A percentile compares a stretch with the other conserved stretches of the same genome.
Conservation (phyloP, 495 filamentous ascomycete genomes). For the Neurospora sp. region DNA sequence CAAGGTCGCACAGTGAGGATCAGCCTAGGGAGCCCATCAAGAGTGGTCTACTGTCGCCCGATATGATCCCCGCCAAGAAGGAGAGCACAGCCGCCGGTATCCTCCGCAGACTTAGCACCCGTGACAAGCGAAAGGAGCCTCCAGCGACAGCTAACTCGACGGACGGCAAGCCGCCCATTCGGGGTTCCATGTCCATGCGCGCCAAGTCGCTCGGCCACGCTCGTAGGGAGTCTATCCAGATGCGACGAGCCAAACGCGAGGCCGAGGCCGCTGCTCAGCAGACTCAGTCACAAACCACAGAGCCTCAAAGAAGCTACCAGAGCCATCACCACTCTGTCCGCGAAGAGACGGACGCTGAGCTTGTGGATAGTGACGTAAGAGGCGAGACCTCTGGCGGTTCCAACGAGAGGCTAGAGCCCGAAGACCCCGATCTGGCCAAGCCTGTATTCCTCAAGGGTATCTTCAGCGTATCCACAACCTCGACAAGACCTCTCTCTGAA, state of each 20-base stretch:
- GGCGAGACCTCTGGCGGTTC: constrained; percentile 40
- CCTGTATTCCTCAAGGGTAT: constrained; percentile 95
- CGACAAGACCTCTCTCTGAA: constrained; percentile 71
- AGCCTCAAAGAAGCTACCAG: constrained; percentile 18
- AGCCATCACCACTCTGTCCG: constrained; percentile 56
- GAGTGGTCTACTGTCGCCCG: constrained; percentile 55
- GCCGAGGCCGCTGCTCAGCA: constrained; percentile 33
- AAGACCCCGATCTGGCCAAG: constrained; percentile 59
- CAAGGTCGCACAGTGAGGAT: constrained; percentile 91
- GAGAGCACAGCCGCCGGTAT: constrained; percentile 83
- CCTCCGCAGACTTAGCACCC: constrained; percentile 81
- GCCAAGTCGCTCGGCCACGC: constrained; percentile 89
- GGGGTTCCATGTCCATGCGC: constrained; percentile 52
- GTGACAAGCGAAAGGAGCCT: constrained; percentile 54
- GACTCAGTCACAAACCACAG: constrained; percentile 6
- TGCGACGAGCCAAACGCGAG: constrained; percentile 51
- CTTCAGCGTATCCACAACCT: constrained; percentile 95
- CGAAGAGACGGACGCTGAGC: constrained; percentile 66
- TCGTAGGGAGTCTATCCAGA: constrained; percentile 82
- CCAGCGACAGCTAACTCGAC: constrained; percentile 33
- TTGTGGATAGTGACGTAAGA: constrained; percentile 25
- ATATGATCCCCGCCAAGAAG: constrained; percentile 59
- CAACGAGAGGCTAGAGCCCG: constrained; percentile 37
- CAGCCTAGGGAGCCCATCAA: constrained; percentile 71
- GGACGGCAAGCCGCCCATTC: constrained; percentile 27